Percentiles rank a stretch among this genome's conserved stretches.
These are phyloP conservation scores for Ustilago bromivora DNA, from an alignment of 1,284 basidiomycete species.

Conservation along the genomic window DNA sequence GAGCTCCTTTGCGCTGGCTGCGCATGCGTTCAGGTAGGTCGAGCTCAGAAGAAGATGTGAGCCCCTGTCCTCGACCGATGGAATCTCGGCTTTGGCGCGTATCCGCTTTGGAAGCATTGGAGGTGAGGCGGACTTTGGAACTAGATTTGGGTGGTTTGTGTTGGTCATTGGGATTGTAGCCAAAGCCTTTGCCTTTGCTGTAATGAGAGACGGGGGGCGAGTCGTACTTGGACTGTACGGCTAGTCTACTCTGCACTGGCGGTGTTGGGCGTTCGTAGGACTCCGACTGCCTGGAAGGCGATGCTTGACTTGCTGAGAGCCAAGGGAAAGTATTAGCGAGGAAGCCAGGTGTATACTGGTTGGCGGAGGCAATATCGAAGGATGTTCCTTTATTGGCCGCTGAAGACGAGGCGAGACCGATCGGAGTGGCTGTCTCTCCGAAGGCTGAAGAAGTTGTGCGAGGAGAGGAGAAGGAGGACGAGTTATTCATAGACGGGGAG, in stretches of 20 bases:
- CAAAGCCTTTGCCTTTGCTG: constrained; percentile 49
- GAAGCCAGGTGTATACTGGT: constrained; percentile 37
- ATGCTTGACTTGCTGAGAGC: constrained; percentile 27
- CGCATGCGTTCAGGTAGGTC: constrained; percentile 48
- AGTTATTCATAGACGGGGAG: constrained; percentile 30
- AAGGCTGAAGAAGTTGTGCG: constrained; percentile 11
- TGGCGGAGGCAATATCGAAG: constrained; percentile 30
- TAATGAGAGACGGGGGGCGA: constrained; percentile 38
- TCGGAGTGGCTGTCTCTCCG: constrained; percentile 7
- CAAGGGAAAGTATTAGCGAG: constrained; percentile 39
- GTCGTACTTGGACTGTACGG: constrained; percentile 9
- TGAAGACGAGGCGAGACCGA: constrained; percentile 10
- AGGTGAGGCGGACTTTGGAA: constrained; percentile 18
- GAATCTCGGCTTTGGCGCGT: constrained; percentile 18
- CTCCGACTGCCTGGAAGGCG: constrained; percentile 10
- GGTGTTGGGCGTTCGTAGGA: constrained; percentile 11
- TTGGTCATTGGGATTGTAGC: constrained; percentile 36
- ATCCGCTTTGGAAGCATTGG: constrained; percentile 11
- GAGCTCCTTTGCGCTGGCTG: constrained; percentile 38
- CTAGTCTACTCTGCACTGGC: constrained; percentile 4
- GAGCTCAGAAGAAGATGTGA: constrained; percentile 39
- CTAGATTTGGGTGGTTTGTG: constrained; percentile 20
- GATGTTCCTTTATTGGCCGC: constrained; percentile 16
- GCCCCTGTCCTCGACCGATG: constrained; percentile 23
- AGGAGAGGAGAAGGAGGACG: constrained; percentile 35